Percentiles rank a stretch among this genome's conserved stretches.
phyloP scores from a whole-genome alignment of 495 filamentous ascomycete species.

The Xylona heveae region DNA sequence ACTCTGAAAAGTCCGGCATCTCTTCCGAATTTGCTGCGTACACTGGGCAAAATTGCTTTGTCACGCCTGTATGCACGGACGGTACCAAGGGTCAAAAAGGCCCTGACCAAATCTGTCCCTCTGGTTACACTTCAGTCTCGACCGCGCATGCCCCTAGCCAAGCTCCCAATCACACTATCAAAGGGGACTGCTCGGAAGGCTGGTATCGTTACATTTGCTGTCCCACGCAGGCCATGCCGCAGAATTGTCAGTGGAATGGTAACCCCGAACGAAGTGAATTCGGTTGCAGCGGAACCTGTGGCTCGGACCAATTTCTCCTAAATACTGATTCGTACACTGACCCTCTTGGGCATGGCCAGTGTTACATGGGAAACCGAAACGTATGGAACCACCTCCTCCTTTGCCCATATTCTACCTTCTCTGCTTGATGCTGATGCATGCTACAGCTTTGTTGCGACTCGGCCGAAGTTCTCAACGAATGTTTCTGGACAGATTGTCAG shows the following conservation, averaged over 20 bases:
- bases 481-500: constrained; percentile 13
- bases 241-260: constrained; percentile 15
- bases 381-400: too few relatives aligned
- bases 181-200: constrained; percentile 8
- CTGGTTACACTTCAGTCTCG: constrained; percentile 7
- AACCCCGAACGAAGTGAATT: constrained; percentile 10
- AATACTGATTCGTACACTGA: constrained; percentile 11
- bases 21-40: constrained; percentile 7
- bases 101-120: constrained; percentile 10
- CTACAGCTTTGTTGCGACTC: constrained; percentile 15
- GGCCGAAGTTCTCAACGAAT: constrained; percentile 9
- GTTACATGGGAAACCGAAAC: constrained; percentile 8
- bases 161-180: constrained; percentile 2
- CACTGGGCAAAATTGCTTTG: constrained; percentile 14
- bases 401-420: too few relatives aligned
- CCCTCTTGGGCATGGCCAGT: constrained; percentile 9
- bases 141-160: constrained; percentile 12
- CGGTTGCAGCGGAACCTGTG: constrained; percentile 11
- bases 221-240: constrained; percentile 13
- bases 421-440: too few relatives aligned
- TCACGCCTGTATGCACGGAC: constrained; percentile 11
- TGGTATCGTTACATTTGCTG: constrained; percentile 17
- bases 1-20: background rate
- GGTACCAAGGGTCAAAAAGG: constrained; percentile 7
- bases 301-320: constrained; percentile 11